A percentile compares a stretch with the other conserved stretches of the same genome.
phyloP scores from a whole-genome alignment of 2,329 filamentous ascomycete species.

The Apiospora sp. region DNA sequence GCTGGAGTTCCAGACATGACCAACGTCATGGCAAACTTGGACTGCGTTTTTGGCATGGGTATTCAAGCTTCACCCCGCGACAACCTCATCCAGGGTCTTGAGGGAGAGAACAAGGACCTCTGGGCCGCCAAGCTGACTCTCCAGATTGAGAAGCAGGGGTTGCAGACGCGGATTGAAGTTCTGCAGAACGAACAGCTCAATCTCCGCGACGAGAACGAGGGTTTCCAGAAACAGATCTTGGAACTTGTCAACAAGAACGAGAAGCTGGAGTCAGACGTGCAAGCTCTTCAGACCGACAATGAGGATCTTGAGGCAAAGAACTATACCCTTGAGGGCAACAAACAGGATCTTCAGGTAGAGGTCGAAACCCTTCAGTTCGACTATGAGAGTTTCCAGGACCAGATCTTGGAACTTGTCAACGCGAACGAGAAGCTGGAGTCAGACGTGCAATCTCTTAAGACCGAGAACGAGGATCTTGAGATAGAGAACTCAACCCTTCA shows the following conservation, averaged over 20 bases:
- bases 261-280: too few relatives aligned
- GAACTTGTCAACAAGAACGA: too few relatives aligned
- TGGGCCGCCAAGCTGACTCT: too few relatives aligned
- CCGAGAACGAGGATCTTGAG: too few relatives aligned
- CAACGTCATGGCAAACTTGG: neutral
- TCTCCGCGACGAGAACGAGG: neutral
- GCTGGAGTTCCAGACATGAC: neutral
- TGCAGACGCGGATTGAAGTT: neutral
- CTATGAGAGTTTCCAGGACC: neutral
- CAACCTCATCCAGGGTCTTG: neutral
- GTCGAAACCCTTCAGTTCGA: rapidly evolving
- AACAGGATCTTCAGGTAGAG: neutral
- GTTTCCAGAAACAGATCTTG: too few relatives aligned
- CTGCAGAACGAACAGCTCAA: neutral
- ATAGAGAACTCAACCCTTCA: too few relatives aligned
- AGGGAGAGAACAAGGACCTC: neutral
- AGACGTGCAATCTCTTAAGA: too few relatives aligned
- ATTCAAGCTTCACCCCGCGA: neutral
- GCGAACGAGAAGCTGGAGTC: too few relatives aligned
- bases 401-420: too few relatives aligned
- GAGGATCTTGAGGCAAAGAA: neutral
- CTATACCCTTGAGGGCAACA: neutral
- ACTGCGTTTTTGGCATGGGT: neutral
- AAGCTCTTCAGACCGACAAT: neutral
- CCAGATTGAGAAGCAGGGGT: neutral